phyloP scores from a whole-genome alignment of 73 alveolate species.

The Paramecium caudatum region DNA sequence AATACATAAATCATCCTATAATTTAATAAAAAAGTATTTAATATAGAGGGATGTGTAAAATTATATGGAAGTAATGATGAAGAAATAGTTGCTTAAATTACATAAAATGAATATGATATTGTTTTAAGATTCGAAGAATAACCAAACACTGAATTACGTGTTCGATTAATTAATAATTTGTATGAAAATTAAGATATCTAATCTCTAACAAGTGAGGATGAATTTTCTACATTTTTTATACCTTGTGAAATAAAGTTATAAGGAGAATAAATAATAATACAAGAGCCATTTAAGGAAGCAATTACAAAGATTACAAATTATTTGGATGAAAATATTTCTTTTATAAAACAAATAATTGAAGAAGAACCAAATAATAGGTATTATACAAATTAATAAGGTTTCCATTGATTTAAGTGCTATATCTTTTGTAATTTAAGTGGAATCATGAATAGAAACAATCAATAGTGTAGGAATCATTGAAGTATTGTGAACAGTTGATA shows the following conservation, averaged over 20 bases:
- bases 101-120: not conserved
- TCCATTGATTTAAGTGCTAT: conserved; percentile 34
- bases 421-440: conserved; percentile 28
- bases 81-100: not conserved
- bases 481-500: conserved; percentile 5
- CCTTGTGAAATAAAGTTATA: not conserved
- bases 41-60: not conserved
- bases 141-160: not conserved
- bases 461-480: conserved; percentile 15
- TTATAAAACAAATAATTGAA: not conserved
- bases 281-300: not conserved
- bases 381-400: not conserved
- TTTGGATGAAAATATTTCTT: conserved; percentile 9
- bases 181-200: not conserved
- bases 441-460: too few species aligned
- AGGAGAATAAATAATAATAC: not conserved
- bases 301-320: not conserved
- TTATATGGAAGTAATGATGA: not conserved
- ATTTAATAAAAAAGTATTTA: not conserved
- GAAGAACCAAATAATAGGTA: conserved; percentile 49
- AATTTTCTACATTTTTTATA: not conserved
- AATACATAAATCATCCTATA: not conserved
- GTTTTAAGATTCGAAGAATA: not conserved
- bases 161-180: not conserved
- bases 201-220: not conserved